phyloP scores from a whole-genome alignment of 495 filamentous ascomycete genomes.

The Gamarada debralockiae region DNA sequence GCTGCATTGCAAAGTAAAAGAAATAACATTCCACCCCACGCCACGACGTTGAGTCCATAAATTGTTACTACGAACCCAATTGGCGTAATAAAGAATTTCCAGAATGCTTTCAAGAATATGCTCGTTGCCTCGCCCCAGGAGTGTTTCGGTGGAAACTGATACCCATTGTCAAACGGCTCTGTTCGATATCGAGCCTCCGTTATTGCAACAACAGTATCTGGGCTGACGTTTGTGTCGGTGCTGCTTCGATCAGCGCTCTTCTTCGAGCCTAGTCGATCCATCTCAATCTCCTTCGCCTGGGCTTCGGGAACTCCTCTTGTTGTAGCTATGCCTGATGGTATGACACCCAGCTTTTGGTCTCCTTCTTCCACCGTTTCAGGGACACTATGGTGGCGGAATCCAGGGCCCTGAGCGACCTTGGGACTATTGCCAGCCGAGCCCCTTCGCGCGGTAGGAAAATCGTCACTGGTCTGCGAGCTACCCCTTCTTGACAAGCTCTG shows the following conservation, averaged over 20 bases:
- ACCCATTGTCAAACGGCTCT: slow-evolving; percentile 48
- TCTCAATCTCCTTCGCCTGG: neutral
- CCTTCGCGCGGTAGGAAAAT: neutral
- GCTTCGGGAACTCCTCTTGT: neutral
- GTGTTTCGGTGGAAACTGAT: slow-evolving; percentile 67
- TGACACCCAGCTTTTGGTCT: neutral
- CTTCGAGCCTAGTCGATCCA: slow-evolving; percentile 1
- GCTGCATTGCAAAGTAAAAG: slow-evolving; percentile 71
- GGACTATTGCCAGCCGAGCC: slow-evolving; percentile 2
- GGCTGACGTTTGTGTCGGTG: slow-evolving; percentile 9
- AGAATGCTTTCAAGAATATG: slow-evolving; percentile 51
- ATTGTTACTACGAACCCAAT: slow-evolving; percentile 70
- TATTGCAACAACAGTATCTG: neutral
- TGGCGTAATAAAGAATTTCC: slow-evolving; percentile 61
- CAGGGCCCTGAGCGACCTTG: neutral
- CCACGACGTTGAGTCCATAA: slow-evolving; percentile 77
- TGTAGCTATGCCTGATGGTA: slow-evolving; percentile 4
- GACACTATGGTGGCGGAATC: slow-evolving; percentile 7
- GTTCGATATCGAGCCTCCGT: slow-evolving; percentile 9
- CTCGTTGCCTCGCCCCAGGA: slow-evolving; percentile 46
- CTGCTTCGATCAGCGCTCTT: slow-evolving; percentile 17
- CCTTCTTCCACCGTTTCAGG: slow-evolving; percentile 13
- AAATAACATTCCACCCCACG: slow-evolving; percentile 91
- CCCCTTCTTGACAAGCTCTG: slow-evolving; percentile 11
- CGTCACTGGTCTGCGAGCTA: slow-evolving; percentile 4